Evolutionary conservation across 495 filamentous ascomycete species (phyloP).

Genomic region (Penicillium psychrofluorescens): DNA sequence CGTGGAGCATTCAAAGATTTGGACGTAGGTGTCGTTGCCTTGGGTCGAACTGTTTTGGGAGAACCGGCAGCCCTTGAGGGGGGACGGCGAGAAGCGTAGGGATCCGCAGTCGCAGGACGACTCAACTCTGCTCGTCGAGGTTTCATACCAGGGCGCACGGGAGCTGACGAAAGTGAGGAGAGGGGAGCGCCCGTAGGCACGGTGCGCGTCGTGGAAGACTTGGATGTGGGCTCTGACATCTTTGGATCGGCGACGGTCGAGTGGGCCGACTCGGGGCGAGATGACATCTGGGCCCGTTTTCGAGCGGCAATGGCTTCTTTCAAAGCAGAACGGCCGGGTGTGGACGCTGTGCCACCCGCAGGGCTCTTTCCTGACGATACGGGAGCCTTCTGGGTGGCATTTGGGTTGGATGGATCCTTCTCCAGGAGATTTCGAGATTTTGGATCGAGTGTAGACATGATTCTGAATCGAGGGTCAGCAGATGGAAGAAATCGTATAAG

Average conservation of each 20-base stretch:
- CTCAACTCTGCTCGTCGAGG: slow-evolving; percentile 40
- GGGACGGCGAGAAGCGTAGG: slow-evolving; percentile 36
- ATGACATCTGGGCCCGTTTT: slow-evolving; percentile 58
- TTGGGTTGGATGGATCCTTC: slow-evolving; percentile 75
- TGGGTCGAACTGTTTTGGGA: slow-evolving; percentile 27
- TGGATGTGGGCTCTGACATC: slow-evolving; percentile 32
- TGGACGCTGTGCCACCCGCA: slow-evolving; percentile 18
- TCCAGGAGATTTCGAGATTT: slow-evolving; percentile 68
- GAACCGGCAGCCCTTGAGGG: slow-evolving; percentile 32
- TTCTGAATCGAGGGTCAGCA: slow-evolving; percentile 41
- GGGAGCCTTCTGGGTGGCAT: slow-evolving; percentile 41
- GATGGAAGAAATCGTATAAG: background rate
- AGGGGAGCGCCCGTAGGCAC: slow-evolving; percentile 25
- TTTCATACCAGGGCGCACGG: slow-evolving; percentile 47
- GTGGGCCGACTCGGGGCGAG: slow-evolving; percentile 70
- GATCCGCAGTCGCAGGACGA: slow-evolving; percentile 53
- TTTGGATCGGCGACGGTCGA: slow-evolving; percentile 40
- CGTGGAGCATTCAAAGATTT: slow-evolving; percentile 21
- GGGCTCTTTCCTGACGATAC: slow-evolving; percentile 39
- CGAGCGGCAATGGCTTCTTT: slow-evolving; percentile 79
- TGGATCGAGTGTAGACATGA: slow-evolving; percentile 66
- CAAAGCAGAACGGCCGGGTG: slow-evolving; percentile 44
- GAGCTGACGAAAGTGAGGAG: slow-evolving; percentile 50
- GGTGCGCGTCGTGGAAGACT: slow-evolving; percentile 17
- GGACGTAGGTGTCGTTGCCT: slow-evolving; percentile 21